Base-by-base conservation (phyloP, 2,329 filamentous ascomycete genomes). In the Pseudogymnoascus sp. region DNA sequence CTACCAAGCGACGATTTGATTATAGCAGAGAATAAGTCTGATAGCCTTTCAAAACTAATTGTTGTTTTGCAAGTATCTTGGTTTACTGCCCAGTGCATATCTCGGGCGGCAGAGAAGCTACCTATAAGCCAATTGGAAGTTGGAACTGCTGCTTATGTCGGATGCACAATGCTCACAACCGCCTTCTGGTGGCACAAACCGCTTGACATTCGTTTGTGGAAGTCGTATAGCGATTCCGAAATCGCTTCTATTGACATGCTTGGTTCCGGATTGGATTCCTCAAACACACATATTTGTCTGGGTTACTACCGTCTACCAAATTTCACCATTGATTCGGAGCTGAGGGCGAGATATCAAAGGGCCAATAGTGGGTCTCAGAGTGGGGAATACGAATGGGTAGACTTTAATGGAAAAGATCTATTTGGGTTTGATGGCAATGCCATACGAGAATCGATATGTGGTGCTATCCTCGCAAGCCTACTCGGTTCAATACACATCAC, bases 121-220 rank as follows among this genome's bases (percentile, higher is more conserved):
- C 69, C 71, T 6, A 67, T 75, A 2, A 69, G 71, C 11, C 71
- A 70, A 12, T 65, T 75, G 1, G 74, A 75, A 58, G 67, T 71
- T 4, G 74, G 72, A 67, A 71, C 72, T 3, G 65, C 74, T 7
- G 70, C 70, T 33, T 74, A 74, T 58, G 69, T 75, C n/a, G 69
- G 72, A 18, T 66, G 72, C 14, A 70, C 74, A 60, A 68, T 69
- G 0, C 64, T 70, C 7, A 73, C 72, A 2, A 73, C 72, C 59
- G 69, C 69, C 60, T 71, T 70, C 54, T 75, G 74, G 73, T 72
- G 71, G 67, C 61, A 70, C 58, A 75, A 75, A 59, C 74, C 73
- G 1, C 71, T 70, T 57, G 72, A 75, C 63, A 70, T 75, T 12
- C 65, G 28, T n/a, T 18, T 50, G 30, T 50, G 43, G 43, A 50